These are phyloP conservation scores for Brassica nigra DNA, from an alignment of 345 rosid genomes.

Conservation along the genomic window DNA sequence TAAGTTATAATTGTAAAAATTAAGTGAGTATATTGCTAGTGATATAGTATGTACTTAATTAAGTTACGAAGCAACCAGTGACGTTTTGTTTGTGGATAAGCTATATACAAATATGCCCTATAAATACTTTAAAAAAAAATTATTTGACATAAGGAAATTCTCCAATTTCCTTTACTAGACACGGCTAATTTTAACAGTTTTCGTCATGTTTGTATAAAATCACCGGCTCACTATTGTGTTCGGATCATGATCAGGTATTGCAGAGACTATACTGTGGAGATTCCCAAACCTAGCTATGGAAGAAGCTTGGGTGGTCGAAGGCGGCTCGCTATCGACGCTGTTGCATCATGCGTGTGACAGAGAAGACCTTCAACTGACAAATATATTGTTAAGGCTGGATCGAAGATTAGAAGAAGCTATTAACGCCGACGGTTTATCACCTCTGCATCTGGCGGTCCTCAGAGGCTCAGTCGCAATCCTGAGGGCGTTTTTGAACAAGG, in stretches of 20 bases:
- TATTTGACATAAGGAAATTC: no score
- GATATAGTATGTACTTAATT: no score
- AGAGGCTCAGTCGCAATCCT: conserved; percentile 52
- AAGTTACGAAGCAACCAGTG: no score
- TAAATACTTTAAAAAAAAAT: no score
- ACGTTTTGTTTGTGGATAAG: no score
- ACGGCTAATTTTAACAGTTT: no score
- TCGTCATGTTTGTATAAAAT: no score
- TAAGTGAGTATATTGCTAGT: no score
- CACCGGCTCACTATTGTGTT: neutral
- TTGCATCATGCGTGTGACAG: conserved; percentile 54
- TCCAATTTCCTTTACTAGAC: no score
- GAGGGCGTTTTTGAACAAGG: conserved; percentile 44
- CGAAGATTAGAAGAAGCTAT: conserved; percentile 37
- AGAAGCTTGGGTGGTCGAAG: conserved; percentile 17
- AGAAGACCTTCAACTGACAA: conserved; percentile 50
- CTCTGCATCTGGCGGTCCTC: conserved; percentile 55
- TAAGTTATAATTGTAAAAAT: no score
- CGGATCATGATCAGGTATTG: conserved; percentile 6
- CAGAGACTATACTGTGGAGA: neutral
- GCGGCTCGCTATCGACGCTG: conserved; percentile 30
- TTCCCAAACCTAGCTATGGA: conserved; percentile 43
- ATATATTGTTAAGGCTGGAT: conserved; percentile 47
- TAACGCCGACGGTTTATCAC: conserved; percentile 51
- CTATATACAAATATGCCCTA: no score